phyloP scores from a whole-genome alignment of 345 rosid species.

The Heritiera fomes region DNA sequence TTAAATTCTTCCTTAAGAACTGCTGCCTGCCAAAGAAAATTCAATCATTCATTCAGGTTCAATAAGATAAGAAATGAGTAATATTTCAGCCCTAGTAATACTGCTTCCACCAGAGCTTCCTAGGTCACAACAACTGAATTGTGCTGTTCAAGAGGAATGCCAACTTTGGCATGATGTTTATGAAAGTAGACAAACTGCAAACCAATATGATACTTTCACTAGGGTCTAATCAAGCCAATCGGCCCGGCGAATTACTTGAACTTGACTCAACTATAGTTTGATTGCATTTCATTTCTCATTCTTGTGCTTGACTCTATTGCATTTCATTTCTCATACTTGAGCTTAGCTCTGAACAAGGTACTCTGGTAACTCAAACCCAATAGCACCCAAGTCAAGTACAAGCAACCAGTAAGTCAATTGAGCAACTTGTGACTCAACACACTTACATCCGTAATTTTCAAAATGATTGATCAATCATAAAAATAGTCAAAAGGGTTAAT shows the following conservation, averaged over 20 bases:
- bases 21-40: constrained; percentile 57
- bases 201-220: background rate
- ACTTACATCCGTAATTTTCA: background rate
- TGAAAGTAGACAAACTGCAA: background rate
- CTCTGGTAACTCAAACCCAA: background rate
- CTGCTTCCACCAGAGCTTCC: background rate
- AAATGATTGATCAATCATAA: constrained; percentile 10
- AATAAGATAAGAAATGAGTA: background rate
- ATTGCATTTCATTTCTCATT: too few species aligned
- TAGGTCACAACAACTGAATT: background rate
- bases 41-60: background rate
- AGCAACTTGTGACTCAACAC: background rate
- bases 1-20: constrained; percentile 96
- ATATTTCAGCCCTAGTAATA: background rate
- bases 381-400: constrained; percentile 1
- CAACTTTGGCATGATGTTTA: background rate
- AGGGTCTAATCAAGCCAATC: background rate
- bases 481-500: background rate
- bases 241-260: background rate
- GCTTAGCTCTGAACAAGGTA: background rate
- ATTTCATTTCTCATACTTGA: too few species aligned
- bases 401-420: background rate
- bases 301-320: too few species aligned
- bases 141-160: background rate
- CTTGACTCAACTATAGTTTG: too few species aligned